These are phyloP conservation scores for Gremmenia infestans DNA, from an alignment of 2,329 filamentous ascomycete species.

Conservation along the genomic window DNA sequence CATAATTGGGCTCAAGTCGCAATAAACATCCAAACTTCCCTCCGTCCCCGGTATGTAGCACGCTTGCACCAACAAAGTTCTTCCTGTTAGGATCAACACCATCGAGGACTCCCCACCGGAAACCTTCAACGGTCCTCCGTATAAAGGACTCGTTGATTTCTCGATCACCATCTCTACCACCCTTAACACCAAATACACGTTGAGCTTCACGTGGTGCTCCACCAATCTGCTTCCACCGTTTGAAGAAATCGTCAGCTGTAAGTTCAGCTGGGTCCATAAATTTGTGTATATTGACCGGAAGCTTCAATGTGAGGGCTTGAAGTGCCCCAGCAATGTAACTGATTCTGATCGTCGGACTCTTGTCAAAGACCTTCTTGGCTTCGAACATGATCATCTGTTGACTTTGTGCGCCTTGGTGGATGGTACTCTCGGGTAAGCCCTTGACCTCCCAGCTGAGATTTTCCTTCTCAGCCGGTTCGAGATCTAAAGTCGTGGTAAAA, in stretches of 20 bases:
- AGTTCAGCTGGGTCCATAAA: slow-evolving; percentile 94
- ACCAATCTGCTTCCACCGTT: slow-evolving; percentile 97
- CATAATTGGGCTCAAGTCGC: slow-evolving; percentile 90
- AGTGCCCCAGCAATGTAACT: slow-evolving; percentile 91
- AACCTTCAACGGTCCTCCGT: slow-evolving; percentile 69
- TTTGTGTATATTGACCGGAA: slow-evolving; percentile 86
- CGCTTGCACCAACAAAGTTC: slow-evolving; percentile 90
- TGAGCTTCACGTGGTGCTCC: slow-evolving; percentile 83
- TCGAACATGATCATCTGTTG: slow-evolving; percentile 96
- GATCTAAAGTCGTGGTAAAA: slow-evolving; percentile 90
- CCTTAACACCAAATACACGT: slow-evolving; percentile 68
- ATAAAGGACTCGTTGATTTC: slow-evolving; percentile 70
- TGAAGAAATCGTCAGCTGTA: slow-evolving; percentile 92
- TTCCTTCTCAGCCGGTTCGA: slow-evolving; percentile 60
- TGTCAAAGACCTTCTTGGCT: slow-evolving; percentile 72
- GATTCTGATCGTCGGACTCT: slow-evolving; percentile 85
- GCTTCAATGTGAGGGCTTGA: slow-evolving; percentile 84
- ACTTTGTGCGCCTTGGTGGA: slow-evolving; percentile 70
- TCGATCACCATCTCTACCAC: slow-evolving; percentile 48
- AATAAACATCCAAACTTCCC: slow-evolving; percentile 94
- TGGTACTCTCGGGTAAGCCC: slow-evolving; percentile 76
- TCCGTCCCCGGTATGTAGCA: slow-evolving; percentile 72
- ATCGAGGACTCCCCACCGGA: slow-evolving; percentile 82
- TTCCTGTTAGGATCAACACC: slow-evolving; percentile 87
- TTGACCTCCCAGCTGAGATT: slow-evolving; percentile 83